Conservation (phyloP, 2,329 filamentous ascomycete species). For the Bipolaris cookei region DNA sequence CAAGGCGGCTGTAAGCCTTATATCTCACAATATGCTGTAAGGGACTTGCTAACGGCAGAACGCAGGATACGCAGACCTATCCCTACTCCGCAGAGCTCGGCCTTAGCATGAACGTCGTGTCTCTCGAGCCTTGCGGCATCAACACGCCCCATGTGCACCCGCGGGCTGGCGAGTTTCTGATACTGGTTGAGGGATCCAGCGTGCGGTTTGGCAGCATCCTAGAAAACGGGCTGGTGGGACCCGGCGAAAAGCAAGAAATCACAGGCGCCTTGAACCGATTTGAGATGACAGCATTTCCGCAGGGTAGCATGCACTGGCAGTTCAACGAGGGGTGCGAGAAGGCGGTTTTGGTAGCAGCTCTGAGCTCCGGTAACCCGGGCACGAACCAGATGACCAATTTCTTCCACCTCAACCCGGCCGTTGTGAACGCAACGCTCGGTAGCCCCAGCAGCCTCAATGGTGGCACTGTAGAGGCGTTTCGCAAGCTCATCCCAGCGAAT, state of each 20-base stretch:
- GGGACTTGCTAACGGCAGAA: slow-evolving; percentile 32
- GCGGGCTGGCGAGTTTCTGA: slow-evolving; percentile 56
- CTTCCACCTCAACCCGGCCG: slow-evolving; percentile 47
- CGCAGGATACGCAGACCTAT: slow-evolving; percentile 48
- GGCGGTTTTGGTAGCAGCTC: slow-evolving; percentile 53
- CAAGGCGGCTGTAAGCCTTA: slow-evolving; percentile 30
- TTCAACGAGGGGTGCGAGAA: slow-evolving; percentile 55
- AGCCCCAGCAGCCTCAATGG: too few relatives aligned
- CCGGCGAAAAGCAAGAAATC: slow-evolving; percentile 48
- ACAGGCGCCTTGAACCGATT: slow-evolving; percentile 49
- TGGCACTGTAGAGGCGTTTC: too few relatives aligned
- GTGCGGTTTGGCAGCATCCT: slow-evolving; percentile 55
- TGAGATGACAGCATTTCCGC: slow-evolving; percentile 56
- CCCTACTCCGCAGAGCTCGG: slow-evolving; percentile 49
- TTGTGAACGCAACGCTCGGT: slow-evolving; percentile 49
- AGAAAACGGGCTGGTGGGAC: slow-evolving; percentile 52
- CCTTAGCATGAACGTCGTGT: slow-evolving; percentile 48
- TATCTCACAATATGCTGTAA: too few relatives aligned
- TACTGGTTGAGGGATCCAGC: slow-evolving; percentile 50
- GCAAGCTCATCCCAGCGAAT: too few relatives aligned
- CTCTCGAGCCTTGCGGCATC: slow-evolving; percentile 54
- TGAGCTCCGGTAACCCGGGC: slow-evolving; percentile 54
- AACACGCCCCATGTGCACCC: slow-evolving; percentile 58
- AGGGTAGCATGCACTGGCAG: slow-evolving; percentile 57
- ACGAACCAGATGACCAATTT: slow-evolving; percentile 53